These are phyloP conservation scores for Candida sakaeoensis DNA, from an alignment of 805 yeast species.

Conservation along the genomic window DNA sequence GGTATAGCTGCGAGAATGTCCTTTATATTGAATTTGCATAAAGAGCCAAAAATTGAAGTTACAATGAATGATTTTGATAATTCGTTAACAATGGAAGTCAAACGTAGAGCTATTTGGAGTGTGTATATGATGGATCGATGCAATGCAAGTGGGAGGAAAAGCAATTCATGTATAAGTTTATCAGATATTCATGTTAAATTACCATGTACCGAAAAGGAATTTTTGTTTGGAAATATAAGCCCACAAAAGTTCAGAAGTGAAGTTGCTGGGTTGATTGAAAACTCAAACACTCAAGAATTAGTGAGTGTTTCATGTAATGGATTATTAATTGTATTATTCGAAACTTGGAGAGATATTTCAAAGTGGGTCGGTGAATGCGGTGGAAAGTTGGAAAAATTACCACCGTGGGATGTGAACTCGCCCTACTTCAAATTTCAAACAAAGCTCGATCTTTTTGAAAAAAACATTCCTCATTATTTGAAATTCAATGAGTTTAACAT, in stretches of 20 bases:
- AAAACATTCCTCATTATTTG: slow-evolving; percentile 22
- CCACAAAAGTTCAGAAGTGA: slow-evolving; percentile 14
- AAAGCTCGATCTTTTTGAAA: slow-evolving; percentile 20
- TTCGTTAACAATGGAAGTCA: slow-evolving; percentile 25
- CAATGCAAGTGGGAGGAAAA: slow-evolving; percentile 31
- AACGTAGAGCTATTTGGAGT: slow-evolving; percentile 37
- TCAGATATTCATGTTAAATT: slow-evolving; percentile 28
- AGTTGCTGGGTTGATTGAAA: slow-evolving; percentile 11
- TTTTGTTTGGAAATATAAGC: slow-evolving; percentile 21
- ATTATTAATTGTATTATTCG: slow-evolving; percentile 29
- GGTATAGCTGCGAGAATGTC: slow-evolving; percentile 42
- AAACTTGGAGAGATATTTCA: slow-evolving; percentile 35
- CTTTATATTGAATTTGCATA: slow-evolving; percentile 26
- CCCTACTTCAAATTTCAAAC: slow-evolving; percentile 21
- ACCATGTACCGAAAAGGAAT: slow-evolving; percentile 31
- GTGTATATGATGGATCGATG: slow-evolving; percentile 43
- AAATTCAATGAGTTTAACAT: slow-evolving; percentile 20
- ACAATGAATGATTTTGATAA: slow-evolving; percentile 12
- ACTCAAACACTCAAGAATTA: slow-evolving; percentile 1
- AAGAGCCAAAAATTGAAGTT: slow-evolving; percentile 9
- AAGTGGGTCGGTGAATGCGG: slow-evolving; percentile 38
- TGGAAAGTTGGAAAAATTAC: slow-evolving; percentile 21
- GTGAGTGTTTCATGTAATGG: slow-evolving; percentile 15
- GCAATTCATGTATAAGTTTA: slow-evolving; percentile 29
- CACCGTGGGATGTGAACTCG: slow-evolving; percentile 28